Conservation (phyloP, 2,329 filamentous ascomycete species). For the Epicoccum sorghinum region DNA sequence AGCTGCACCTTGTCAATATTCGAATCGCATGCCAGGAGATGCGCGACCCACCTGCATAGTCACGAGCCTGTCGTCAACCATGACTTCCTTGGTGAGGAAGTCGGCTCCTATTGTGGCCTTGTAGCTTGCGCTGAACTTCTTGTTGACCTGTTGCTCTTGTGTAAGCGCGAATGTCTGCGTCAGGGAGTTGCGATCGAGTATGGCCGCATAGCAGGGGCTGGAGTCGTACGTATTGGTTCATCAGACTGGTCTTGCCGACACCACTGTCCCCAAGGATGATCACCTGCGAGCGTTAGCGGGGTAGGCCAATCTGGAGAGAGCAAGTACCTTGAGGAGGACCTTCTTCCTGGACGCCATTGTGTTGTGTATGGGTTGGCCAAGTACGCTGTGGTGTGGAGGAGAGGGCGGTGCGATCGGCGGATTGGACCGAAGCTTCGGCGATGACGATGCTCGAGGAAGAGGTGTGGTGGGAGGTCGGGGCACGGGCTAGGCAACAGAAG, state of each 20-base stretch:
- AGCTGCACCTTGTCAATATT: conserved; percentile 63
- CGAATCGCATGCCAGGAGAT: conserved; percentile 4
- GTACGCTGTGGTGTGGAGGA: conserved; percentile 11
- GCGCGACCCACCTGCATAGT: conserved; percentile 87
- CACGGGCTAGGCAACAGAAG: neutral
- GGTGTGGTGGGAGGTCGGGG: conserved; percentile 4
- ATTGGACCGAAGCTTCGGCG: conserved; percentile 7
- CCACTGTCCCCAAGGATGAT: conserved; percentile 99
- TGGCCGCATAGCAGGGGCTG: neutral
- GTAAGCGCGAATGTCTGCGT: conserved; percentile 13
- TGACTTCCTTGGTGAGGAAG: conserved; percentile 96
- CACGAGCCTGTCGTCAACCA: conserved; percentile 95
- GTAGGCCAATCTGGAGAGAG: neutral
- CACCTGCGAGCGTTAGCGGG: conserved; percentile 64
- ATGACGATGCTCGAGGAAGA: conserved; percentile 8
- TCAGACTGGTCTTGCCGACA: conserved; percentile 98
- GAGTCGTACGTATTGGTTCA: conserved; percentile 98
- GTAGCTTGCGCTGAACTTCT: conserved; percentile 99
- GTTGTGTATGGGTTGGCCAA: conserved; percentile 1
- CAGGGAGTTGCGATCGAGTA: neutral
- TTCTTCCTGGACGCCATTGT: conserved; percentile 67
- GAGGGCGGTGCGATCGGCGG: neutral
- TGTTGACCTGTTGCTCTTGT: conserved; percentile 80
- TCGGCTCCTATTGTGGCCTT: conserved; percentile 99
- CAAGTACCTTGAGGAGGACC: conserved; percentile 81